Percentiles rank a stretch among this genome's conserved stretches.
These are phyloP conservation scores for Eucalyptus marginata DNA, from an alignment of 345 rosid genomes.

Conservation along the genomic window DNA sequence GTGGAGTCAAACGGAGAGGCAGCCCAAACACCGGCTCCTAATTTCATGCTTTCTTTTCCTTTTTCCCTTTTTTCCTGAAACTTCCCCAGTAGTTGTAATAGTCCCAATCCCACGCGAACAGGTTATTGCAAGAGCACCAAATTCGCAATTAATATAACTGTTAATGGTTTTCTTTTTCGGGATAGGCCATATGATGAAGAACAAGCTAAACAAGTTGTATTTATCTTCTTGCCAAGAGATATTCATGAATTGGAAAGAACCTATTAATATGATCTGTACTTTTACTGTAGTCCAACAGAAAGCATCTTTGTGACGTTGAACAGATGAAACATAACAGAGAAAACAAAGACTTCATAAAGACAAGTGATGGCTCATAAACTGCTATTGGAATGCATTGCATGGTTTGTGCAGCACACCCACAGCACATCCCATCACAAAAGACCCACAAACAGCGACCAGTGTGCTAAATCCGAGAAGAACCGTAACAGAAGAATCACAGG, in stretches of 20 bases:
- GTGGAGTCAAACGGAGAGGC: neutral
- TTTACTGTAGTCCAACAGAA: neutral
- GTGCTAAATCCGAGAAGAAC: slow-evolving; percentile 23
- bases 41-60: neutral
- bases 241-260: neutral
- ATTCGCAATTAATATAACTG: neutral
- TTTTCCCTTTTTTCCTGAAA: neutral
- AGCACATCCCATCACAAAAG: slow-evolving; percentile 13
- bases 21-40: neutral
- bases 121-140: neutral
- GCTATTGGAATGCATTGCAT: neutral
- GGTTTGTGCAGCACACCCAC: slow-evolving; percentile 5
- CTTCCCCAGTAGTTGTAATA: neutral
- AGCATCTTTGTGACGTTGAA: neutral
- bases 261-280: no score
- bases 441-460: slow-evolving; percentile 23
- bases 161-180: neutral
- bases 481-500: slow-evolving; percentile 1
- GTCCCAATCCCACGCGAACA: neutral
- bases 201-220: neutral
- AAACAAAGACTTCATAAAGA: neutral
- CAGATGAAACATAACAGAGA: neutral
- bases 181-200: neutral
- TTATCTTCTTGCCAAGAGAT: neutral
- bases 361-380: neutral